phyloP scores from a whole-genome alignment of 1,139 yeast genomes.

The Taphrina confusa region DNA sequence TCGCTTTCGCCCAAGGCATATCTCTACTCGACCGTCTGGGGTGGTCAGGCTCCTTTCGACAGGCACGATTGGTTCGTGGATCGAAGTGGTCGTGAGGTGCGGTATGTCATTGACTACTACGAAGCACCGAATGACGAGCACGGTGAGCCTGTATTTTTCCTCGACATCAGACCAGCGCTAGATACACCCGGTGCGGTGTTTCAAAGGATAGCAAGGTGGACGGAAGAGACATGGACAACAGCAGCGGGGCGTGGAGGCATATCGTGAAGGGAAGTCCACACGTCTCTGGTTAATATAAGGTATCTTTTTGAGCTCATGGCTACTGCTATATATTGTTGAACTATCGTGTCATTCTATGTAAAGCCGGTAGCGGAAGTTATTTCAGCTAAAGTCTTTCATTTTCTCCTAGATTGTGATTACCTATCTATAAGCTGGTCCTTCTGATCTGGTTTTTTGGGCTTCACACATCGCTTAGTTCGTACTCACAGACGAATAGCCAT shows the following conservation, averaged over 20 bases:
- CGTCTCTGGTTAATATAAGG: too few relatives aligned
- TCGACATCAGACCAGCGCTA: conserved; percentile 94
- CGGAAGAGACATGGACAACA: conserved; percentile 32
- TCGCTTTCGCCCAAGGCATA: conserved; percentile 87
- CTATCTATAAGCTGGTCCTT: background rate
- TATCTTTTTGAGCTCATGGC: too few relatives aligned
- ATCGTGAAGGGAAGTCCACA: too few relatives aligned
- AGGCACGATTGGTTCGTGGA: conserved; percentile 98
- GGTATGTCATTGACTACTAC: conserved; percentile 94
- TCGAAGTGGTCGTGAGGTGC: conserved; percentile 59
- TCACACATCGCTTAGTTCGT: background rate
- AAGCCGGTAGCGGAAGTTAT: too few relatives aligned
- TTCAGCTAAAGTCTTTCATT: too few relatives aligned
- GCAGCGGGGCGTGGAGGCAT: conserved; percentile 23
- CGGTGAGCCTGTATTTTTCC: conserved; percentile 83
- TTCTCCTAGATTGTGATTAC: background rate
- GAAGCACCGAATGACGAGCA: conserved; percentile 87
- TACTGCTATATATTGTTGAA: too few relatives aligned
- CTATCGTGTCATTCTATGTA: too few relatives aligned
- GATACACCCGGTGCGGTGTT: conserved; percentile 50
- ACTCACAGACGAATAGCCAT: background rate
- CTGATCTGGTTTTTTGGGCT: too few relatives aligned
- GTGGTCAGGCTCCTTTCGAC: conserved; percentile 83
- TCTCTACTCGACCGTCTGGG: conserved; percentile 64
- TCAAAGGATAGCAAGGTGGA: conserved; percentile 29